These are phyloP conservation scores for Gymnopilus junonius DNA, from an alignment of 768 basidiomycete genomes.

Conservation along the genomic window DNA sequence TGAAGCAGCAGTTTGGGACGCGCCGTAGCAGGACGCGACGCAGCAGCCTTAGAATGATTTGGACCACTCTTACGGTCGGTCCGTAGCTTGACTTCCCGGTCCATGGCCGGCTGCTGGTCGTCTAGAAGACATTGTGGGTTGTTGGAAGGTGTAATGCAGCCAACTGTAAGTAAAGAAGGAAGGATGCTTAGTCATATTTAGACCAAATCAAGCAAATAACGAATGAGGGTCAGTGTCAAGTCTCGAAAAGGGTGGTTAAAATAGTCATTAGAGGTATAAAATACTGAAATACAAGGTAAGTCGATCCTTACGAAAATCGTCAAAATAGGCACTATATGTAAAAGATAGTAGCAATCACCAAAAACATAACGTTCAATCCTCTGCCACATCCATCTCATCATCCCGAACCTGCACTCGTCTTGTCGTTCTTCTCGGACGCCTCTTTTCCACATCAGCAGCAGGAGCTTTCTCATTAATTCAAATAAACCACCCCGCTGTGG, in stretches of 20 bases:
- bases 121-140: constrained; percentile 22
- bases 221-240: no score
- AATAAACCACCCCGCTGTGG: constrained; percentile 47
- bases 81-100: constrained; percentile 13
- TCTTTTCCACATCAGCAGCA: constrained; percentile 1
- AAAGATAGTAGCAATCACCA: background rate
- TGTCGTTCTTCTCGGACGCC: background rate
- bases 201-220: background rate
- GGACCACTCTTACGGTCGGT: constrained; percentile 14
- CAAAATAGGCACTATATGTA: background rate
- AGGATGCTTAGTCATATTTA: background rate
- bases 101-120: constrained; percentile 21
- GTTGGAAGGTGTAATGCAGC: background rate
- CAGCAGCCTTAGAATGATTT: constrained; percentile 56
- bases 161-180: no score
- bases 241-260: no score
- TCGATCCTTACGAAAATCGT: background rate
- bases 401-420: background rate
- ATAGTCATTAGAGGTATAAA: background rate
- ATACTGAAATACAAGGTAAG: background rate
- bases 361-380: background rate
- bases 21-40: constrained; percentile 62
- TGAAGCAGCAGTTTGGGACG: constrained; percentile 72
- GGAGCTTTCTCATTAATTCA: constrained; percentile 34
- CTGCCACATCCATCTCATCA: constrained; percentile 7